Evolutionary conservation across 2,329 filamentous ascomycete genomes (phyloP).

Genomic region (Fonsecaea erecta): DNA sequence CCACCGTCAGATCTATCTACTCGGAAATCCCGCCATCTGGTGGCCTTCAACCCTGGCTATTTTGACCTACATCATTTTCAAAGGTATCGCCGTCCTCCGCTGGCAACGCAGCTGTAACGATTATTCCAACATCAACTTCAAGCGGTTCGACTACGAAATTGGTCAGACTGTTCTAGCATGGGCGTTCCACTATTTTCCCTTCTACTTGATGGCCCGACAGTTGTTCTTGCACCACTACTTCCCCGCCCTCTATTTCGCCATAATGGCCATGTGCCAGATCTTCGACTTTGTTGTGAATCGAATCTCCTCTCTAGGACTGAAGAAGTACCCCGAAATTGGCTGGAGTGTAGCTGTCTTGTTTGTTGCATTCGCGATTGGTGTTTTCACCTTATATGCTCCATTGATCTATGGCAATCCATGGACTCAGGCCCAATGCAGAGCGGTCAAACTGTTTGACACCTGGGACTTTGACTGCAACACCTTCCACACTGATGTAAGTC

Average conservation of each 20-base stretch:
- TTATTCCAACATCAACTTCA: constrained; percentile 80
- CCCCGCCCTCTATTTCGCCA: constrained; percentile 91
- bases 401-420: constrained; percentile 91
- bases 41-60: constrained; percentile 83
- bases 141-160: constrained; percentile 97
- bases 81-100: constrained; percentile 81
- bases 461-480: constrained; percentile 99
- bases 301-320: constrained; percentile 69
- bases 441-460: constrained; percentile 80
- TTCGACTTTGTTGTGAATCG: constrained; percentile 84
- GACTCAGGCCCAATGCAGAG: constrained; percentile 86
- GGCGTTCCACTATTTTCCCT: constrained; percentile 98
- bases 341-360: constrained; percentile 74
- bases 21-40: constrained; percentile 95
- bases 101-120: constrained; percentile 95
- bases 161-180: constrained; percentile 88
- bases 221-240: constrained; percentile 99
- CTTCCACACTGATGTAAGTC: constrained; percentile 83
- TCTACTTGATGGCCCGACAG: constrained; percentile 97
- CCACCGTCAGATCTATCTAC: constrained; percentile 92
- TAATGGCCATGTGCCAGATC: constrained; percentile 84
- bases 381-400: constrained; percentile 84
- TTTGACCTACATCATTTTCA: constrained; percentile 77
- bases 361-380: constrained; percentile 72
- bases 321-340: constrained; percentile 73